Conservation (phyloP, 73 alveolate species). For the Stentor coeruleus region DNA sequence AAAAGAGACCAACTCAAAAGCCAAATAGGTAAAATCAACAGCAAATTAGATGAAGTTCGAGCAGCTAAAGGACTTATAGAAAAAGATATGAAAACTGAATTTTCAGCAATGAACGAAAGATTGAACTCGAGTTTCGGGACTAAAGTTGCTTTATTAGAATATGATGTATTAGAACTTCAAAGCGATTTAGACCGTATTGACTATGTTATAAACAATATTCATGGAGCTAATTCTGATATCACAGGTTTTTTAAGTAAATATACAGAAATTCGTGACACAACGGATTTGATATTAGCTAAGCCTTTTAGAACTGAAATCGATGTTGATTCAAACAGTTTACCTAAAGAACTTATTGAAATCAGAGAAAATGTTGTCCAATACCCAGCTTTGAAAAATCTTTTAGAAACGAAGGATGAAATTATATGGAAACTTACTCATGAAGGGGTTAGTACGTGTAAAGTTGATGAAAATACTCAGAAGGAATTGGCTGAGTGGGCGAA, state of each 20-base stretch:
- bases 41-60: conserved; percentile 85
- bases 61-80: conserved; percentile 88
- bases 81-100: conserved; percentile 89
- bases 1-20: conserved; percentile 86
- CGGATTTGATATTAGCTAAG: conserved; percentile 10
- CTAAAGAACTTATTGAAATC: conserved; percentile 53
- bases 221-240: conserved; percentile 19
- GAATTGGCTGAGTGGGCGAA: conserved; percentile 68
- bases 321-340: conserved; percentile 60
- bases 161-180: conserved; percentile 90
- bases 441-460: conserved; percentile 65
- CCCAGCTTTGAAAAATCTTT: conserved; percentile 62
- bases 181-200: conserved; percentile 92
- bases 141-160: conserved; percentile 89
- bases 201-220: conserved; percentile 77
- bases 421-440: conserved; percentile 43
- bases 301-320: conserved; percentile 19
- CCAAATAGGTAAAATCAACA: conserved; percentile 76
- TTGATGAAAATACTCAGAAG: conserved; percentile 70
- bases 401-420: conserved; percentile 62
- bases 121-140: conserved; percentile 93
- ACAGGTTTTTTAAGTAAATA: not conserved
- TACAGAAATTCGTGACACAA: not conserved
- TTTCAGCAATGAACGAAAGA: conserved; percentile 92
- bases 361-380: conserved; percentile 53